phyloP scores from a whole-genome alignment of 345 rosid species.

The Chamaenerion angustifolium region DNA sequence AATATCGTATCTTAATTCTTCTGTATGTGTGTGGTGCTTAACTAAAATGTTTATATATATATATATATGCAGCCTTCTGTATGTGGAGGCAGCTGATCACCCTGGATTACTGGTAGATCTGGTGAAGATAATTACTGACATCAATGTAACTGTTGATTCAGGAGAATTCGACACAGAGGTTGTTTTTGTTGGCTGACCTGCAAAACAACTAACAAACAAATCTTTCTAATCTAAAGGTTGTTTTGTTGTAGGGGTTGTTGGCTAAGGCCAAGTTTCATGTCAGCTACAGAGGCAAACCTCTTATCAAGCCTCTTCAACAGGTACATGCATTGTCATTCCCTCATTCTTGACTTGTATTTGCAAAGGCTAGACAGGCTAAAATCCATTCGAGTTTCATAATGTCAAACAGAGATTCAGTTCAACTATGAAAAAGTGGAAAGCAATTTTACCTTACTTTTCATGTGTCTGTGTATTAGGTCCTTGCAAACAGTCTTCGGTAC shows the following conservation, averaged over 20 bases:
- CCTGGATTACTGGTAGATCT: conserved; percentile 91
- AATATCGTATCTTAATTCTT: no score
- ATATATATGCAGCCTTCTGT: conserved; percentile 83
- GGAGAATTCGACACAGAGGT: conserved; percentile 99
- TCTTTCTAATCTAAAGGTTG: background rate
- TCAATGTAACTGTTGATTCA: conserved; percentile 67
- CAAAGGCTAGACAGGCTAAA: background rate
- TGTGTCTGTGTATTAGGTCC: conserved; percentile 16
- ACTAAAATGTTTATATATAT: no score
- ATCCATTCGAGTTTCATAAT: background rate
- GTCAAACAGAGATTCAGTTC: no score
- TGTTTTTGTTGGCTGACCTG: background rate
- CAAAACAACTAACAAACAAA: background rate
- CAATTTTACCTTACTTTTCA: no score
- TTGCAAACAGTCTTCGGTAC: conserved; percentile 36
- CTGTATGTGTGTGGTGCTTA: no score
- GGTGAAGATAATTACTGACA: conserved; percentile 67
- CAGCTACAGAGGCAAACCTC: conserved; percentile 68
- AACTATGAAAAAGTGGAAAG: no score
- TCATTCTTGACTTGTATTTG: background rate
- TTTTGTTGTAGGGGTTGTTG: conserved; percentile 50
- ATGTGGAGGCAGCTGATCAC: conserved; percentile 86
- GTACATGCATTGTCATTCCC: conserved; percentile 14
- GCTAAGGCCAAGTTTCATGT: conserved; percentile 97
- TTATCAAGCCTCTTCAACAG: conserved; percentile 89